Evolutionary conservation across 2,329 filamentous ascomycete genomes (phyloP), one percentile per base, ranked within the genome.

Genomic region (Helotiales sp.): DNA sequence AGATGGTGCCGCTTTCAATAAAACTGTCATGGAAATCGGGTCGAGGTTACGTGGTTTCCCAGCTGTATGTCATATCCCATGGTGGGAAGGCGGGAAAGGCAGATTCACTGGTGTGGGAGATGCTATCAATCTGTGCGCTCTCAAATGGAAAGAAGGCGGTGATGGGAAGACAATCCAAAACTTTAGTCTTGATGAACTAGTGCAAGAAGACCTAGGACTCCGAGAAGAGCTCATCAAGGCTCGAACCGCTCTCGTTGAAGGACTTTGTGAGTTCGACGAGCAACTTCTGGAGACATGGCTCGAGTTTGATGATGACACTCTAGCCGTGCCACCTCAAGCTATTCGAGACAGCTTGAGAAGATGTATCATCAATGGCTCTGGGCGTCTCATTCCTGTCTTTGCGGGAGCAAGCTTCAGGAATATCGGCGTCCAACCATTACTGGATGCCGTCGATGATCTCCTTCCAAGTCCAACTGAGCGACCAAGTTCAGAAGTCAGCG

Each of bases 331-430:
- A 0, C 80, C 88, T 0, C 78, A 84, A 20, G 83, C 90, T 49
- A 89, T 98, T 68, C 88, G 90, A 68, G 84, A 88, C 62, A 92
- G 91, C 69, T 85, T 99, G 34, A 88, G 94, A 37, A 86, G 89
- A 54, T 89, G 89, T 45, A 87, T 97, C 6, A 83, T 89, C 6
- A 83, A 84, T 55, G 87, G 89, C 0, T 85, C 90, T 10, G 93
- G 92, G 60, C 83, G 81, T n/a, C 83, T 96, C 20, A 91, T 96
- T 50, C 95, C 95, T 0, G 86, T 97, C 0, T 96, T 97, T 79
- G 93, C 93, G 0, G 95, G 95, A 2, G 94, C 95, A 5, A 97
- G 94, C 78, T 93, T 98, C 79, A 89, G 91, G 49, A 97, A 98
- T 71, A 93, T 98, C 69, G 96, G 96, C 7, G 93, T 98, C 3